Evolutionary conservation across 495 filamentous ascomycete genomes (phyloP).

Genomic region (Neurospora sp.): DNA sequence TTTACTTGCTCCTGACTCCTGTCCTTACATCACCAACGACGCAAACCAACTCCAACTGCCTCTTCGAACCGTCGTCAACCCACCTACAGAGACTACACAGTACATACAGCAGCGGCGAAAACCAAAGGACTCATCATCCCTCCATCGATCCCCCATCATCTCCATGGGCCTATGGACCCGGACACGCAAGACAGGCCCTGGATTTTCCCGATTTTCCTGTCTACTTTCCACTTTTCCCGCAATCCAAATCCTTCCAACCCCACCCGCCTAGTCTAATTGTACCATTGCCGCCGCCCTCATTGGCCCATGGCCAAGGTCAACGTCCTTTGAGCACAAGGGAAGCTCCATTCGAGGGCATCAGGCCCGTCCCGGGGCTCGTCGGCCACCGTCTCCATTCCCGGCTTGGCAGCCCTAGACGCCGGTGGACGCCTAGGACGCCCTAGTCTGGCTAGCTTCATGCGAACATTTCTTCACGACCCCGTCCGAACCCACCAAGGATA

Average conservation of each 20-base stretch:
- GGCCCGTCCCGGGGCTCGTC: background rate
- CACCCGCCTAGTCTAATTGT: background rate
- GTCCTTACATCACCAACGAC: background rate
- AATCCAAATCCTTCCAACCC: background rate
- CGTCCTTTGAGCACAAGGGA: background rate
- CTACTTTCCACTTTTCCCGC: background rate
- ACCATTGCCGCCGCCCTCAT: background rate
- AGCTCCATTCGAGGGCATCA: background rate
- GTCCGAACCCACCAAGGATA: background rate
- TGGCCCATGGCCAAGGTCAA: background rate
- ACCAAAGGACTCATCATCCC: background rate
- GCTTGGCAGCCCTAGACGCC: background rate
- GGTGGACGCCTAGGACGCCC: background rate
- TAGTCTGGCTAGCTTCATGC: background rate
- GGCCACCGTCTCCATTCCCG: background rate
- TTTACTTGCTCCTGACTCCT: background rate
- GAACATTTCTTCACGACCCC: constrained; percentile 2
- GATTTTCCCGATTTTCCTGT: background rate
- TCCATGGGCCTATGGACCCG: background rate
- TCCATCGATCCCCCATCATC: background rate
- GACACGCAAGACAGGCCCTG: background rate
- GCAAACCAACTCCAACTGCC: background rate
- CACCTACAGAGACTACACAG: background rate
- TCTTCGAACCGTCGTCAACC: background rate
- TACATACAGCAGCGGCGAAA: background rate